Conservation (phyloP, 2,329 filamentous ascomycete species). For the Ustilaginoidea virens region DNA sequence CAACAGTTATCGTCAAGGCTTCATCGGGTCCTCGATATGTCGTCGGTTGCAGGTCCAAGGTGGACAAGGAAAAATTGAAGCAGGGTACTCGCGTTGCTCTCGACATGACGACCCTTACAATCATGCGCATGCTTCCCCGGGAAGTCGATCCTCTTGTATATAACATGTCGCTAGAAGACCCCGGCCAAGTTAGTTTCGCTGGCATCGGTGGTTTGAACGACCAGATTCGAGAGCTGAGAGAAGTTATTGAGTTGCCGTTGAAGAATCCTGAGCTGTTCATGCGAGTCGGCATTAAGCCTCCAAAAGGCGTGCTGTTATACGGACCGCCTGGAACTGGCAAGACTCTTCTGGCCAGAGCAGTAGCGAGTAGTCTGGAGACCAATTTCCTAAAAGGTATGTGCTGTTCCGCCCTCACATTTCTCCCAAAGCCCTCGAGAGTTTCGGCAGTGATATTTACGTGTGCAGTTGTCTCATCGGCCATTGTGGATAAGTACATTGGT, state of each 20-base stretch:
- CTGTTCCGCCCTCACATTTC: too few relatives aligned
- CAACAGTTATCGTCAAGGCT: conserved; percentile 87
- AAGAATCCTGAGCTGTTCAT: conserved; percentile 98
- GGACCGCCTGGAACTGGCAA: conserved; percentile 95
- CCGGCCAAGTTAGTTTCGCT: conserved; percentile 92
- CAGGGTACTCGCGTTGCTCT: conserved; percentile 94
- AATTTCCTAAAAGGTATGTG: conserved; percentile 87
- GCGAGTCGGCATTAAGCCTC: conserved; percentile 94
- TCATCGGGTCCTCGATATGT: conserved; percentile 96
- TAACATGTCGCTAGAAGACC: conserved; percentile 99
- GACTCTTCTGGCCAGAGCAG: conserved; percentile 83
- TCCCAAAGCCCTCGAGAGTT: too few relatives aligned
- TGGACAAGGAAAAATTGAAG: conserved; percentile 94
- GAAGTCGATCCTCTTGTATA: conserved; percentile 98
- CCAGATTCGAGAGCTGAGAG: conserved; percentile 90
- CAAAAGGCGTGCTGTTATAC: conserved; percentile 92
- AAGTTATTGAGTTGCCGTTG: conserved; percentile 93
- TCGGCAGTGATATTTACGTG: too few relatives aligned
- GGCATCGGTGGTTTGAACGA: conserved; percentile 97
- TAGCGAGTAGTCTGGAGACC: conserved; percentile 90
- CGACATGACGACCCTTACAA: conserved; percentile 98
- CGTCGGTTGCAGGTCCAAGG: conserved; percentile 94
- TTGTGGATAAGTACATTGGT: conserved; percentile 99
- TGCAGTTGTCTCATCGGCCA: conserved; percentile 89
- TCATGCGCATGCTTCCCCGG: conserved; percentile 98